Evolutionary conservation across 2,329 filamentous ascomycete genomes (phyloP).

Genomic region (Stagonosporopsis vannaccii): DNA sequence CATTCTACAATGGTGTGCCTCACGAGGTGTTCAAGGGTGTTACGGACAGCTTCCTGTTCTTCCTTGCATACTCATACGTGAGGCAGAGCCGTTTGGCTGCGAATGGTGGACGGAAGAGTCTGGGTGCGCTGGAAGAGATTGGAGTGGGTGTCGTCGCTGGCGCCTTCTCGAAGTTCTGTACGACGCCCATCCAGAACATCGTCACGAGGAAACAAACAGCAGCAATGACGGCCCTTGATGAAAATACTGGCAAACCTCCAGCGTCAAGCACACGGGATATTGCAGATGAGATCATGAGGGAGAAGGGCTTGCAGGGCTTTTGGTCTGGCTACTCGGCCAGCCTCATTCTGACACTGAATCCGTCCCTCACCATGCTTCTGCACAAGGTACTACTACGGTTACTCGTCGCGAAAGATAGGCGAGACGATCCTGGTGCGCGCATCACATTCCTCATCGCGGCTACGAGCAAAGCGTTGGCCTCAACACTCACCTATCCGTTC

Average conservation of each 20-base stretch:
- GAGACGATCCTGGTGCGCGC: slow-evolving; percentile 60
- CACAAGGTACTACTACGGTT: slow-evolving; percentile 73
- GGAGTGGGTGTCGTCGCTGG: slow-evolving; percentile 76
- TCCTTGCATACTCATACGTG: slow-evolving; percentile 76
- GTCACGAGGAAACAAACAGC: slow-evolving; percentile 83
- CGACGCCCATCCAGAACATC: slow-evolving; percentile 81
- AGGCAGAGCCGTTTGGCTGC: slow-evolving; percentile 52
- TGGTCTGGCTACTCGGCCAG: slow-evolving; percentile 90
- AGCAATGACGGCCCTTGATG: slow-evolving; percentile 56
- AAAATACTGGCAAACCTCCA: slow-evolving; percentile 37
- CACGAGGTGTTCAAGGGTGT: slow-evolving; percentile 57
- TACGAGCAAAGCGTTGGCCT: slow-evolving; percentile 78
- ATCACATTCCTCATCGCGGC: slow-evolving; percentile 74
- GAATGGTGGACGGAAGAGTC: slow-evolving; percentile 40
- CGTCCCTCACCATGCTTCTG: slow-evolving; percentile 83
- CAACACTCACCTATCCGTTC: slow-evolving; percentile 82
- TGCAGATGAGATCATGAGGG: slow-evolving; percentile 66
- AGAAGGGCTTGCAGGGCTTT: slow-evolving; percentile 77
- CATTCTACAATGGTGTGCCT: slow-evolving; percentile 66
- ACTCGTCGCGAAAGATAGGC: slow-evolving; percentile 62
- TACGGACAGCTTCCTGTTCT: slow-evolving; percentile 83
- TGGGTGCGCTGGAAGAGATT: slow-evolving; percentile 75
- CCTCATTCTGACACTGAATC: slow-evolving; percentile 82
- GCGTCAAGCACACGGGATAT: slow-evolving; percentile 62
- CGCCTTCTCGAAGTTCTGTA: slow-evolving; percentile 75